Evolutionary conservation across 257 asterid species (phyloP), one percentile per base, ranked within the genome.

Genomic region (Fraxinus quadrangulata): DNA sequence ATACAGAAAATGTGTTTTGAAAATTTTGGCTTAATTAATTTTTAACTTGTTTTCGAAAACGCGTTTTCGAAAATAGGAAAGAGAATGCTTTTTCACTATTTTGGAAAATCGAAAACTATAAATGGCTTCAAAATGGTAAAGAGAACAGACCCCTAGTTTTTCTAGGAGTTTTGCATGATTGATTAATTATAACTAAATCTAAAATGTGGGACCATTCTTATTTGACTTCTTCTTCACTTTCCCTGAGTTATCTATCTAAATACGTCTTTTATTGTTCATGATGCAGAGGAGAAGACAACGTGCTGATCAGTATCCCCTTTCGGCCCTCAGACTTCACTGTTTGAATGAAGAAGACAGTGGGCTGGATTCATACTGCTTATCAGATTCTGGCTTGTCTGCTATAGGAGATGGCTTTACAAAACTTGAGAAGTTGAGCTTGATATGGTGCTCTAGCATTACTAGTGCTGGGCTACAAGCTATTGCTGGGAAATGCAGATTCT

Each of bases 401-500:
- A 88, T 90, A 72, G 97, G 91, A 34, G 84, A 85, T 76, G 83
- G 89, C 81, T 94, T 92, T 77, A 61, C 71, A 21, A 92, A 87
- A 83, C 93, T 94, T 77, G 96, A 90, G 82, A 94, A 85, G 63
- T 83, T 94, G 89, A 91, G 94, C 90, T 88, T 94, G 74, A 84
- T 91, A 82, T 89, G 97, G 97, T 92, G 97, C 83, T 91, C 97
- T 63, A 88, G 85, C 84, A 82, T 90, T 70, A 88, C 97, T 36
- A 90, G 87, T 81, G 74, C 75, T 14, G 98, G 97, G 77, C 82
- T 94, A 77, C 85, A 73, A 80, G 91, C 94, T 72, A 79, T 94
- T 51, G 93, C 97, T 61, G 88, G 85, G 81, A 89, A 82, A 75
- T 92, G 97, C 78, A 83, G 45, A 75, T 72, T 82, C 14, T 87